A percentile compares a stretch with the other conserved stretches of the same genome.
These are phyloP conservation scores for Actinomucor elegans DNA, from an alignment of 371 early-diverging fungal species.

Conservation along the genomic window DNA sequence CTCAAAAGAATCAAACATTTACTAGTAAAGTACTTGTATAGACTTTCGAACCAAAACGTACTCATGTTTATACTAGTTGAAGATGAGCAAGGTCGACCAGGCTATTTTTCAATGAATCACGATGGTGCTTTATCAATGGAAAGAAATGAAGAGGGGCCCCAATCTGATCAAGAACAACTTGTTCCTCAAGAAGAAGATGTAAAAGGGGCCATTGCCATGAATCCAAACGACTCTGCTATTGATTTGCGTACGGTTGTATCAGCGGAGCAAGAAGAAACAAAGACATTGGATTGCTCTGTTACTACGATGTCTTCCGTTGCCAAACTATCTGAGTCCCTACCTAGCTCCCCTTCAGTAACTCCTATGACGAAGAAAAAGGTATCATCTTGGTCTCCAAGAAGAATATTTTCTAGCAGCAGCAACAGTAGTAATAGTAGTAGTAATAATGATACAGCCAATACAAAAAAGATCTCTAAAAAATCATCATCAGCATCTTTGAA, in stretches of 20 bases:
- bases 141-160: constrained; percentile 1
- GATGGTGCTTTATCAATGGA: neutral
- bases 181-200: too few species aligned
- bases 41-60: neutral
- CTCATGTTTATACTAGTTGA: neutral
- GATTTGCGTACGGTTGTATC: constrained; percentile 4
- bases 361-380: constrained; percentile 10
- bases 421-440: too few species aligned
- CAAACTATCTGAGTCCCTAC: neutral
- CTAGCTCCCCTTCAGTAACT: neutral
- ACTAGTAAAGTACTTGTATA: neutral
- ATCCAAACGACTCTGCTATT: constrained; percentile 12
- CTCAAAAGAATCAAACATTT: neutral
- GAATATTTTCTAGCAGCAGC: constrained; percentile 5
- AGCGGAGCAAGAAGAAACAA: neutral
- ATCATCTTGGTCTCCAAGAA: constrained; percentile 10
- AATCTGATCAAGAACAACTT: too few species aligned
- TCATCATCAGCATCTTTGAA: too few species aligned
- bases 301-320: neutral
- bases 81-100: too few species aligned
- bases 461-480: neutral
- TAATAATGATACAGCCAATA: neutral
- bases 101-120: too few species aligned
- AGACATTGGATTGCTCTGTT: neutral
- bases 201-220: neutral